Evolutionary conservation across 306 rosid species (phyloP).

Genomic region (Prunus padus): DNA sequence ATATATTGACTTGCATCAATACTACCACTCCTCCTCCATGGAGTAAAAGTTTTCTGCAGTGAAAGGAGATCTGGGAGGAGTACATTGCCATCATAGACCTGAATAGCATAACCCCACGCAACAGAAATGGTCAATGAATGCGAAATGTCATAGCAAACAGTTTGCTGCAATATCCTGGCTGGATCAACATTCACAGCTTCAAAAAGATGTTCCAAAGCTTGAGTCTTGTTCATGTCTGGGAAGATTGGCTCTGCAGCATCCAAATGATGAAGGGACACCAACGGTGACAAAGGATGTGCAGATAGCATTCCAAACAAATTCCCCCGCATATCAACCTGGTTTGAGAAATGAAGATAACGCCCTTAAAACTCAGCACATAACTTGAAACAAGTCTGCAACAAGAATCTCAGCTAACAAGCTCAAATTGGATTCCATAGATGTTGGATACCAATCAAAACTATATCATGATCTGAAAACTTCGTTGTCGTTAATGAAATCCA

Average conservation of each 20-base stretch:
- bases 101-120: slow-evolving; percentile 82
- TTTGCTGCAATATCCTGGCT: slow-evolving; percentile 71
- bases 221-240: slow-evolving; percentile 59
- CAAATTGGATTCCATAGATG: neutral
- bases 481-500: neutral
- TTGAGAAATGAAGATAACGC: neutral
- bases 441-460: neutral
- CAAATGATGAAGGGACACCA: slow-evolving; percentile 89
- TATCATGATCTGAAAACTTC: neutral
- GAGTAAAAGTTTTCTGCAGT: slow-evolving; percentile 59
- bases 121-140: slow-evolving; percentile 70
- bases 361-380: neutral
- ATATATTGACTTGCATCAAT: slow-evolving; percentile 48
- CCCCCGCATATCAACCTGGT: slow-evolving; percentile 91
- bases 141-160: slow-evolving; percentile 70
- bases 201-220: slow-evolving; percentile 65
- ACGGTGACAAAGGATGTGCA: slow-evolving; percentile 78
- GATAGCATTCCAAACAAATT: slow-evolving; percentile 75
- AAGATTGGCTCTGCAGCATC: slow-evolving; percentile 73
- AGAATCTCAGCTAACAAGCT: neutral
- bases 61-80: slow-evolving; percentile 74
- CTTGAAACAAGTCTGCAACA: neutral
- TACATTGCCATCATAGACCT: slow-evolving; percentile 62
- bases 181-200: slow-evolving; percentile 73
- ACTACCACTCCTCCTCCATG: slow-evolving; percentile 68